phyloP scores from a whole-genome alignment of 73 alveolate genomes.

The Urostyla sp. region DNA sequence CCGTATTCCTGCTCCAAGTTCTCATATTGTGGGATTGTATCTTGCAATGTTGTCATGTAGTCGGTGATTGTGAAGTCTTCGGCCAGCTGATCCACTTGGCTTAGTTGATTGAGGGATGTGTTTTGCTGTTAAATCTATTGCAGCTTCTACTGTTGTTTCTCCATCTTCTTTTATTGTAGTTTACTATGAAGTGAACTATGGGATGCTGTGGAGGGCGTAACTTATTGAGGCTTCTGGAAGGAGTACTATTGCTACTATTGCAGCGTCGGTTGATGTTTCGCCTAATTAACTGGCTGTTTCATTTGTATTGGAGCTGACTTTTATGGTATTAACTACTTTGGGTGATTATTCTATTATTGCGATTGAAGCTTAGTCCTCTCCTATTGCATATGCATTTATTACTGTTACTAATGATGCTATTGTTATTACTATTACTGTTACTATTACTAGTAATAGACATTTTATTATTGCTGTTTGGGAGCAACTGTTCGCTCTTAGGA shows the following conservation, averaged over 20 bases:
- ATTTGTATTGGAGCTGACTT: not conserved
- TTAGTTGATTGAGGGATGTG: too few relatives aligned
- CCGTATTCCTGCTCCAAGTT: slow-evolving; percentile 11
- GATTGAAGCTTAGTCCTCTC: slow-evolving; percentile 8
- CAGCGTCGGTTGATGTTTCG: not conserved
- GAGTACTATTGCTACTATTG: not conserved
- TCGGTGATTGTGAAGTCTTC: not conserved
- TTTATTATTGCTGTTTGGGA: not conserved
- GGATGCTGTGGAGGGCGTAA: not conserved
- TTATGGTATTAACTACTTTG: not conserved
- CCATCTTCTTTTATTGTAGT: not conserved
- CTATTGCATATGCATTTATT: slow-evolving; percentile 58
- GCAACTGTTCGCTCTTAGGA: not conserved
- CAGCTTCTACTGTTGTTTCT: not conserved
- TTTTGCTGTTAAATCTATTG: not conserved
- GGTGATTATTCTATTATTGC: too few relatives aligned
- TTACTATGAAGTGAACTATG: not conserved
- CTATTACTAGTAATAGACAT: slow-evolving; percentile 53
- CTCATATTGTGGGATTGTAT: slow-evolving; percentile 23
- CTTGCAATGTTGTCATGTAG: not conserved
- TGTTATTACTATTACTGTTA: slow-evolving; percentile 25
- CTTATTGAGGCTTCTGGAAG: not conserved
- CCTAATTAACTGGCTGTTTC: not conserved
- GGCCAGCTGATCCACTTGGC: too few relatives aligned
- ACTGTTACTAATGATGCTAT: slow-evolving; percentile 21